phyloP scores from a whole-genome alignment of 208 protist species.

The Crithidia sp. region DNA sequence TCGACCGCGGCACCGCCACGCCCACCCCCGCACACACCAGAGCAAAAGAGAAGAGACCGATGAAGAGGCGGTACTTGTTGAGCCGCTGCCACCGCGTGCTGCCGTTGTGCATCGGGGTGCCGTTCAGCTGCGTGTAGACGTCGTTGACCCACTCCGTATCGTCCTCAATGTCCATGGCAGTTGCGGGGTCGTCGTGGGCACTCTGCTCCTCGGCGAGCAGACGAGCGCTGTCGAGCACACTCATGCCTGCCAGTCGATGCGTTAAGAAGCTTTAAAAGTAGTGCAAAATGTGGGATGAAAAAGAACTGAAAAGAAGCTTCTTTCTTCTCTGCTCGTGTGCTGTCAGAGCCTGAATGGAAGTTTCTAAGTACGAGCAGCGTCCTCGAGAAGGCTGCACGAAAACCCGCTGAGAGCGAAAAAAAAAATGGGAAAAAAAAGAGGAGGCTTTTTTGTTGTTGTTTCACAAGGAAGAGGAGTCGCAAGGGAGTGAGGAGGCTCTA shows the following conservation, averaged over 20 bases:
- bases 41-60: slow-evolving; percentile 4
- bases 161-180: slow-evolving; percentile 26
- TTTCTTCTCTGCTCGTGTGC: too few species aligned
- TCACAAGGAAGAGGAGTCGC: too few species aligned
- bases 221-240: slow-evolving; percentile 14
- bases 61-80: slow-evolving; percentile 22
- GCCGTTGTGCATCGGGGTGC: slow-evolving; percentile 9
- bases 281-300: neutral
- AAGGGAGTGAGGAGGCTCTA: too few species aligned
- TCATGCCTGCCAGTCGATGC: slow-evolving; percentile 1
- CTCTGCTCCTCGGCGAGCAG: slow-evolving; percentile 19
- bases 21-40: slow-evolving; percentile 11
- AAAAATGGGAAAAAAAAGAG: too few species aligned
- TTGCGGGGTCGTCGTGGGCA: neutral
- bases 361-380: too few species aligned
- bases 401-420: too few species aligned
- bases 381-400: too few species aligned
- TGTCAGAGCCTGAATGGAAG: too few species aligned
- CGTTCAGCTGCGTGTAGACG: slow-evolving; percentile 40
- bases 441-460: too few species aligned
- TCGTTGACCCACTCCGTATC: slow-evolving; percentile 55
- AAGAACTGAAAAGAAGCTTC: too few species aligned
- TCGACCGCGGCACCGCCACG: slow-evolving; percentile 13
- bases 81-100: slow-evolving; percentile 19
- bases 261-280: slow-evolving; percentile 19